A percentile compares a stretch with the other conserved stretches of the same genome.
phyloP scores from a whole-genome alignment of 257 asterid genomes.

The Solanum appendiculatum region DNA sequence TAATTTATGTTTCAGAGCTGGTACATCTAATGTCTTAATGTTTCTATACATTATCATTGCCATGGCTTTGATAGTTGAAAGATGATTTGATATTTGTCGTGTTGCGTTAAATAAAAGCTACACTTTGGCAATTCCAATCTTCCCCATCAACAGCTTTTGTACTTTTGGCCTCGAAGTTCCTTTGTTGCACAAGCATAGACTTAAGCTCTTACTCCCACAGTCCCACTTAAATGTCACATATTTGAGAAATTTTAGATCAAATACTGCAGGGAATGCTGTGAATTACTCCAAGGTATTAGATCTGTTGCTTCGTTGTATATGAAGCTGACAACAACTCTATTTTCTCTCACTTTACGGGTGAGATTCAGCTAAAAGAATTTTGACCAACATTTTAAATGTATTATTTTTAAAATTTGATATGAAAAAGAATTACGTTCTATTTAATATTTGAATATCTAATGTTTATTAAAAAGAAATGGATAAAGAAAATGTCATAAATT shows the following conservation, averaged over 20 bases:
- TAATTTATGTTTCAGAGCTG: neutral
- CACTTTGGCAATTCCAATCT: neutral
- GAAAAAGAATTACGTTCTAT: neutral
- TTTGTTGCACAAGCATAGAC: neutral
- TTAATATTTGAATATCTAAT: neutral
- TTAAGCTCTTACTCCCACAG: neutral
- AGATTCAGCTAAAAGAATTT: neutral
- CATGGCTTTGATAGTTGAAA: neutral
- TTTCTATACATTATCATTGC: neutral
- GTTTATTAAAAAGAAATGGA: neutral
- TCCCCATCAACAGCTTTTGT: neutral
- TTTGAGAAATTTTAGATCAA: neutral
- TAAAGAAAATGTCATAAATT: neutral
- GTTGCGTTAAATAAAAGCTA: neutral
- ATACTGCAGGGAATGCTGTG: neutral
- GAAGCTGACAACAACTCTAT: neutral
- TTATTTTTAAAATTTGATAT: neutral
- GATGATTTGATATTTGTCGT: neutral
- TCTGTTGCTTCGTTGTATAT: neutral
- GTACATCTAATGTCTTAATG: neutral
- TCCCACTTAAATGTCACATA: neutral
- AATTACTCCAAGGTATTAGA: neutral
- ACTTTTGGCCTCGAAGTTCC: neutral
- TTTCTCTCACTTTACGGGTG: neutral
- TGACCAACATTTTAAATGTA: neutral